Evolutionary conservation across 1,139 yeast species (phyloP).

Genomic region (Zygosaccharomyces sapae): DNA sequence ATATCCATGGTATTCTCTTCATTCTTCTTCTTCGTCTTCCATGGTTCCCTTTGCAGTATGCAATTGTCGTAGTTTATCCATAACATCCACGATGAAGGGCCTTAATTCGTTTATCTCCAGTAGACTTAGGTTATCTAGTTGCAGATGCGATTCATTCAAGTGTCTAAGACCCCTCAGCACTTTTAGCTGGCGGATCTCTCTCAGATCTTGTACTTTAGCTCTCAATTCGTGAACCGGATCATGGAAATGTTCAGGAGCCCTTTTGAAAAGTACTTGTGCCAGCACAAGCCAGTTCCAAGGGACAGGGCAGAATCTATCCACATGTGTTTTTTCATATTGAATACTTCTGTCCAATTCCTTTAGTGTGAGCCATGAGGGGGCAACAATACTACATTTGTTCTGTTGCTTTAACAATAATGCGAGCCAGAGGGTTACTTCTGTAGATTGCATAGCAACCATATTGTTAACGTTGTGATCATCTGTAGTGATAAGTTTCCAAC

Average conservation of each 20-base stretch:
- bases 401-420: conserved; percentile 81
- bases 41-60: conserved; percentile 13
- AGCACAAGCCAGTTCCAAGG: conserved; percentile 90
- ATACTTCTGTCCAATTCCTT: conserved; percentile 53
- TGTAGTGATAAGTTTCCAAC: conserved; percentile 28
- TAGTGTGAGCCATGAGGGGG: conserved; percentile 81
- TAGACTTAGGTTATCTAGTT: conserved; percentile 74
- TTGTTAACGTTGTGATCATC: conserved; percentile 46
- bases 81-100: conserved; percentile 72
- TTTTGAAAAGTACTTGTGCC: conserved; percentile 57
- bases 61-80: conserved; percentile 56
- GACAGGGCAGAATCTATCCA: conserved; percentile 59
- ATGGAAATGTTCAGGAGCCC: conserved; percentile 69
- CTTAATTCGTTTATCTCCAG: conserved; percentile 85
- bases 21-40: conserved; percentile 1
- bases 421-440: conserved; percentile 79
- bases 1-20: neutral
- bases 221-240: conserved; percentile 61
- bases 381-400: conserved; percentile 76
- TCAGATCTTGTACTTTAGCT: conserved; percentile 64
- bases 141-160: conserved; percentile 78
- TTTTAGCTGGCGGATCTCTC: conserved; percentile 79
- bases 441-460: conserved; percentile 62
- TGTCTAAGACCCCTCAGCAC: conserved; percentile 73
- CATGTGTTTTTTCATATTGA: conserved; percentile 61